Base-by-base conservation (phyloP, 768 basidiomycete genomes). In the Tricholoma furcatifolium region DNA sequence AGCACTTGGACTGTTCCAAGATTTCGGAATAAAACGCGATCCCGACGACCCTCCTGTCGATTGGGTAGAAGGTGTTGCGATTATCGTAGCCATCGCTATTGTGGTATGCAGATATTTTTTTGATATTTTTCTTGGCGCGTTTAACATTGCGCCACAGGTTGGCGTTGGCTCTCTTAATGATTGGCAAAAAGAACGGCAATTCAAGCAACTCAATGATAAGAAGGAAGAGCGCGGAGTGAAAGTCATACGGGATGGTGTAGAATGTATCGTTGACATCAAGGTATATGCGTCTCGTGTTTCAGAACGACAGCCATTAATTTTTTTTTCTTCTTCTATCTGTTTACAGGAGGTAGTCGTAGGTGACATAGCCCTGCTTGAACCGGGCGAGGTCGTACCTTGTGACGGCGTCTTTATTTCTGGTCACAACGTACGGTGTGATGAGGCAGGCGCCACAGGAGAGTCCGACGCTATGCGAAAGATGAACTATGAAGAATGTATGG, bases 101-200 rank as follows among this genome's bases (percentile, higher is more conserved):
- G 88, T 91, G 21, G 88, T 87, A 70, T 53, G 83, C 72, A 6
- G 20, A 38, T 34, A 8, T 24, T 42, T 6, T 21, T 10, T 11
- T 42, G 30, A 23, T 10, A 21, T 0, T 12, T 27, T 9, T 49
- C 41, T 27, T 38, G 14, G 53, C n/a, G 38, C 36, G 11, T 17
- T 44, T 43, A 17, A 73, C 39, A 12, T 34, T 43, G 44, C 60
- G 14, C 27, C 42, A 43, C 55, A 89, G 87, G 87, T 92, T 52
- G 62, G 93, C 39, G 96, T 99, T 51, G 96, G 96, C 27, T 93
- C 94, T 11, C 60, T 98, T 40, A 98, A 98, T 63, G 97, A 99
- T 70, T 99, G 91, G 88, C 94, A 98, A 70, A 98, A 98, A 70
- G 97, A 99, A 69, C 85, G 86, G 2, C 97, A 98, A 70, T 99